Percentiles rank a stretch among this genome's conserved stretches.
Evolutionary conservation across 2,329 filamentous ascomycete genomes (phyloP).

Genomic region (Fusarium udum): DNA sequence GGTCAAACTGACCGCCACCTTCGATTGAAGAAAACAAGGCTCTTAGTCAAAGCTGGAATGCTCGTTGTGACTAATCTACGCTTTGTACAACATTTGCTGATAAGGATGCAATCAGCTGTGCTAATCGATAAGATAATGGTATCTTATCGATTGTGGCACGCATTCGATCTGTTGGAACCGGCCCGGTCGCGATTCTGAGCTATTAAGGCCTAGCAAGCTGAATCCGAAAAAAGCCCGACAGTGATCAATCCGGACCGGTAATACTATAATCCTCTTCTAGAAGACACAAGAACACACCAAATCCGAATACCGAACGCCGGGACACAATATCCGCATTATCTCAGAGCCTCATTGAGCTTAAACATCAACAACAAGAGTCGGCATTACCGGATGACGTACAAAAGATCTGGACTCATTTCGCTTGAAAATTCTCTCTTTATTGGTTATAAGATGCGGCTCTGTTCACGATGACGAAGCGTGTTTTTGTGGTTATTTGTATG

Average conservation of each 20-base stretch:
- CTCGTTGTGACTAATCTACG: too few relatives aligned
- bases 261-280: neutral
- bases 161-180: neutral
- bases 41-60: too few relatives aligned
- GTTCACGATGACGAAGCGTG: neutral
- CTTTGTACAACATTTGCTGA: too few relatives aligned
- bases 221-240: neutral
- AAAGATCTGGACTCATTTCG: neutral
- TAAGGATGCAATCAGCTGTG: accelerated
- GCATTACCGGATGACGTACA: neutral
- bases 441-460: neutral
- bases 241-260: neutral
- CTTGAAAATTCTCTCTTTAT: neutral
- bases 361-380: neutral
- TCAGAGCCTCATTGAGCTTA: neutral
- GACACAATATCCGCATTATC: neutral
- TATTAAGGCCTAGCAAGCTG: neutral
- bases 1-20: too few relatives aligned
- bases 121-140: neutral
- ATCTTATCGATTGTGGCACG: neutral
- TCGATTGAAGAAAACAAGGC: too few relatives aligned
- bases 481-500: neutral
- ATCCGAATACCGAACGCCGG: neutral
- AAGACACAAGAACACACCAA: neutral
- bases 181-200: neutral